Base-by-base conservation (phyloP, 768 basidiomycete genomes). In the Amanita brunnescens region DNA sequence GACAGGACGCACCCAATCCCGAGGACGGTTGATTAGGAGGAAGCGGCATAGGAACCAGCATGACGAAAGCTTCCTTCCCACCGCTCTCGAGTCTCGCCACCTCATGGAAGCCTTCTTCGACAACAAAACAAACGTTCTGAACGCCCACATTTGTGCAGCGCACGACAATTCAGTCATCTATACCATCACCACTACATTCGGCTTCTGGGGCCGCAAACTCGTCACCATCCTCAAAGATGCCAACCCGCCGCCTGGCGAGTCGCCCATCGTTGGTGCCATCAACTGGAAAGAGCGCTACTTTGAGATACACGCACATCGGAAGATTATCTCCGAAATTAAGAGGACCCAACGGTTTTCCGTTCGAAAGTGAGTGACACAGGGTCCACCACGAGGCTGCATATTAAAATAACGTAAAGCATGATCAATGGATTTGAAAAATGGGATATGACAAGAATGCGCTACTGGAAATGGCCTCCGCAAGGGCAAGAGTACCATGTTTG, bases 21-120 rank as follows among this genome's bases (percentile, higher is more conserved):
- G 26, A 7, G 26, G 26, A 7, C 26, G 26, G 26, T 29, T 29
- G 26, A 29, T 29, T 29, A 7, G 26, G 26, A 29, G 7, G 26
- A 29, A n/a, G n/a, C n/a, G 26, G 26, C 5, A 29, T 3, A 29
- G 26, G 26, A 29, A 29, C 7, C 26, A 29, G 26, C n/a, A n/a
- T n/a, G n/a, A n/a, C n/a, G n/a, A n/a, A n/a, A n/a, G n/a, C n/a
- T n/a, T n/a, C n/a, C n/a, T 30, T 47, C 32, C 46, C 46, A 47
- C 44, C 39, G 21, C 39, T 34, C 12, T 18, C 41, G 26, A n/a
- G 9, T 29, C 24, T 26, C 14, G 34, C n/a, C 34, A 12, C 34
- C 30, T 20, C 30, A 79, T 79, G 77, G 76, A 78, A 57, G 76
- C 68, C n/a, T 63, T 61, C 13, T 75, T 79, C 57, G 74, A 77